Evolutionary conservation across 805 yeast genomes (phyloP).

Genomic region (Starmerella bombicola): DNA sequence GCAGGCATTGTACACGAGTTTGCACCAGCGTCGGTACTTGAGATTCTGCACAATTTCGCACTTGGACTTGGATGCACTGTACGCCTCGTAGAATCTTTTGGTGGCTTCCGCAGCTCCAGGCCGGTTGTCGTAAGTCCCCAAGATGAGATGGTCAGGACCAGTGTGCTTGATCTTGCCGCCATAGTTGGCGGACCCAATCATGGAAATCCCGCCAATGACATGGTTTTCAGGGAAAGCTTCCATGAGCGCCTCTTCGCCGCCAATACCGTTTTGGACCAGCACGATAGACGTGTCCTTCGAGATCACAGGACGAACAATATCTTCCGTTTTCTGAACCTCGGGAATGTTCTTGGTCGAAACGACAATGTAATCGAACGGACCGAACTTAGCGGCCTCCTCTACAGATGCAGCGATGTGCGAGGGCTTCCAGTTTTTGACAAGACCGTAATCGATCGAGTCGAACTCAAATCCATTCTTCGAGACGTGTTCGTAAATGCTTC

Average conservation of each 20-base stretch:
- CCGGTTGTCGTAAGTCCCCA: conserved; percentile 42
- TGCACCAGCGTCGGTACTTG: conserved; percentile 47
- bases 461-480: conserved; percentile 43
- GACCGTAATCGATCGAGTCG: conserved; percentile 52
- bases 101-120: conserved; percentile 29
- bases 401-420: conserved; percentile 27
- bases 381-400: conserved; percentile 35
- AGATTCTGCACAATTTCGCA: conserved; percentile 36
- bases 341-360: conserved; percentile 56
- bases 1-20: conserved; percentile 57
- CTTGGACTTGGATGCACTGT: conserved; percentile 32
- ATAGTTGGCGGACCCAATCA: conserved; percentile 47
- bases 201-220: conserved; percentile 50
- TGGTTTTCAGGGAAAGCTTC: conserved; percentile 39
- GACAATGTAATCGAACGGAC: conserved; percentile 44
- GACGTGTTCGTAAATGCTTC: conserved; percentile 52
- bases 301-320: conserved; percentile 40
- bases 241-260: conserved; percentile 44
- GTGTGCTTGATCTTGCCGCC: conserved; percentile 41
- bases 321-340: conserved; percentile 44
- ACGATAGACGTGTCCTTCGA: conserved; percentile 39
- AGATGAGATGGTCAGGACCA: conserved; percentile 38
- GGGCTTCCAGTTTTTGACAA: conserved; percentile 44
- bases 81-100: conserved; percentile 36
- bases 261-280: conserved; percentile 56